These are phyloP conservation scores for Paraleonurus japonicus DNA, from an alignment of 257 asterid species.

Conservation along the genomic window DNA sequence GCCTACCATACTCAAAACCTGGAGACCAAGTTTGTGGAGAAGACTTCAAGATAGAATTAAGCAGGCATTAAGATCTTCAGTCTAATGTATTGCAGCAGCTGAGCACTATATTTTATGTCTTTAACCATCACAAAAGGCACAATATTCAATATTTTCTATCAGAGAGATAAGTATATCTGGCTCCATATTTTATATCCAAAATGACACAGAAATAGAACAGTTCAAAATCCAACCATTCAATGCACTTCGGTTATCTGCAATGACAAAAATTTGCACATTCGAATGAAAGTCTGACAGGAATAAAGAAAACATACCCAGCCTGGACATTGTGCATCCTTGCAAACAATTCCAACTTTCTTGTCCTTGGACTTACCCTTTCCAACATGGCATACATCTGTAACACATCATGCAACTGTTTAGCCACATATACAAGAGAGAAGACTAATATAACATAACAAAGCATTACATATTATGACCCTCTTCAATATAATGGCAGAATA, in stretches of 20 bases:
- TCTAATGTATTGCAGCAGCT: background rate
- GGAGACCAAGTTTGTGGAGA: no score
- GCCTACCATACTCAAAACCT: background rate
- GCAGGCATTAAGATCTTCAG: background rate
- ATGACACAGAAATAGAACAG: slow-evolving; percentile 9
- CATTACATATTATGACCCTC: background rate
- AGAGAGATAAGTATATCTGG: slow-evolving; percentile 6
- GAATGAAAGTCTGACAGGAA: slow-evolving; percentile 8
- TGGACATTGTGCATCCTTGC: slow-evolving; percentile 95
- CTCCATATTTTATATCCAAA: slow-evolving; percentile 3
- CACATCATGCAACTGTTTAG: slow-evolving; percentile 22
- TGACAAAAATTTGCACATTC: slow-evolving; percentile 2
- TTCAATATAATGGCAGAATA: background rate
- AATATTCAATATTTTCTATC: background rate
- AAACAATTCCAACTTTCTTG: slow-evolving; percentile 95
- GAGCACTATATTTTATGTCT: background rate
- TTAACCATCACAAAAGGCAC: background rate
- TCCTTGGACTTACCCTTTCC: slow-evolving; percentile 93
- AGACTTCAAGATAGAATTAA: no score
- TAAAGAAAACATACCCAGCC: slow-evolving; percentile 69
- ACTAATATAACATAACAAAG: background rate
- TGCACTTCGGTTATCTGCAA: background rate
- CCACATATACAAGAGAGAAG: background rate
- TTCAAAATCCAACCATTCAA: slow-evolving; percentile 1
- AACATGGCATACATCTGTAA: slow-evolving; percentile 90